Evolutionary conservation across 495 filamentous ascomycete species (phyloP), one percentile per base, ranked within the genome.

Genomic region (Bathelium albidoporum): DNA sequence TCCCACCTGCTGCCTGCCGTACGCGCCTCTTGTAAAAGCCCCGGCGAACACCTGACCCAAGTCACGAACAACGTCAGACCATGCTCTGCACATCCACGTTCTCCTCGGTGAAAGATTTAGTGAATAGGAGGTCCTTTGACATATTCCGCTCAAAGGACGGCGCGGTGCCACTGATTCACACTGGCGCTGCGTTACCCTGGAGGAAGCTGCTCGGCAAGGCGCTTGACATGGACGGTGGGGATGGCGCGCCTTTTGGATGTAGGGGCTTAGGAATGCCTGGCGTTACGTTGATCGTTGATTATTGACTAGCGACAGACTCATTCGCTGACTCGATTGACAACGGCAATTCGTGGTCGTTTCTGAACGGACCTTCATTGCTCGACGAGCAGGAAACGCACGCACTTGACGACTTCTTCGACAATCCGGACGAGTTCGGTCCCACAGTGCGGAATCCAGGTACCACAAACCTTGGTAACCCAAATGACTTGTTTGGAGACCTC

Each of bases 191-290:
- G 49, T 55, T 55, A 16, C 49, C n/a, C 41, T 62, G 71, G 18
- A 74, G 49, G 61, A 81, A 80, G 59, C 10, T 55, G 24, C 24
- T 55, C 5, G 49, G 49, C 49, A 55, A 55, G 24, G 49, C 24
- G 49, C 9, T 55, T 3, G 49, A 55, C 24, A 55, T 55, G 49
- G 49, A 55, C 9, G 24, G 49, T 9, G 49, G 49, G 49, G 24
- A 55, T 55, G 49, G 49, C 2, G 22, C 5, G 49, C 49, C 49
- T 29, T 55, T 55, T 55, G 49, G 49, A 55, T 55, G 49, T 55
- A 9, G 29, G 49, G 9, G 5, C 44, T 29, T 10, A 9, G 9
- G 22, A 3, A 55, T 29, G 2, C 49, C 24, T 0, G 26, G 29
- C 24, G 12, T 9, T 24, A 20, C 16, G 20, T 20, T n/a, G 5